Percentiles rank a stretch among this genome's conserved stretches.
phyloP scores from a whole-genome alignment of 2,329 filamentous ascomycete genomes.

The Aspergillus ustus region DNA sequence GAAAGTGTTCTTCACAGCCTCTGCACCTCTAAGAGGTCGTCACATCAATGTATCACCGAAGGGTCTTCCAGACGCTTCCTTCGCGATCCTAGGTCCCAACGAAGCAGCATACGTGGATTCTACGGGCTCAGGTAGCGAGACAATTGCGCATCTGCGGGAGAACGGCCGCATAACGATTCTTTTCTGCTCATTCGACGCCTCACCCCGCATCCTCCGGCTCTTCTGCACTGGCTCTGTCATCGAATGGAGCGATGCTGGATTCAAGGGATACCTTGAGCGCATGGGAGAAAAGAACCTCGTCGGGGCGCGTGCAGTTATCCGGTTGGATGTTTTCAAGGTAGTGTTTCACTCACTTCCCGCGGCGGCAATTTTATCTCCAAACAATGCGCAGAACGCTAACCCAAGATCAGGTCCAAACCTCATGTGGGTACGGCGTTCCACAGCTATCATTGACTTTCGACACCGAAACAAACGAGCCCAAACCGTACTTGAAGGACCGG shows the following conservation, averaged over 20 bases:
- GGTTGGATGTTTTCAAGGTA: conserved; percentile 65
- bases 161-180: conserved; percentile 76
- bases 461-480: conserved; percentile 26
- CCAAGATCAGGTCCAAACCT: conserved; percentile 57
- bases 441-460: conserved; percentile 51
- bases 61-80: conserved; percentile 66
- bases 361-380: not conserved
- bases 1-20: conserved; percentile 75
- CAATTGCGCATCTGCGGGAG: conserved; percentile 75
- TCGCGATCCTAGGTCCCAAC: conserved; percentile 63
- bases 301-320: conserved; percentile 64
- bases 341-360: not conserved
- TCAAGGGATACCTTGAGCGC: conserved; percentile 47
- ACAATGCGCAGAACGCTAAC: not conserved
- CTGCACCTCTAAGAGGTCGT: conserved; percentile 67
- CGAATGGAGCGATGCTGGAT: conserved; percentile 61
- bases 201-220: conserved; percentile 66
- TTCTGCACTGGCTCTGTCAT: conserved; percentile 65
- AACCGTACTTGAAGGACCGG: conserved; percentile 55
- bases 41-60: conserved; percentile 82
- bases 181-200: conserved; percentile 68
- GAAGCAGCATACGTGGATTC: conserved; percentile 73
- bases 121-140: conserved; percentile 76
- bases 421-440: conserved; percentile 69
- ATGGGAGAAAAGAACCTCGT: conserved; percentile 53